These are phyloP conservation scores for Ceriops decandra DNA, from an alignment of 345 rosid genomes.

Conservation along the genomic window DNA sequence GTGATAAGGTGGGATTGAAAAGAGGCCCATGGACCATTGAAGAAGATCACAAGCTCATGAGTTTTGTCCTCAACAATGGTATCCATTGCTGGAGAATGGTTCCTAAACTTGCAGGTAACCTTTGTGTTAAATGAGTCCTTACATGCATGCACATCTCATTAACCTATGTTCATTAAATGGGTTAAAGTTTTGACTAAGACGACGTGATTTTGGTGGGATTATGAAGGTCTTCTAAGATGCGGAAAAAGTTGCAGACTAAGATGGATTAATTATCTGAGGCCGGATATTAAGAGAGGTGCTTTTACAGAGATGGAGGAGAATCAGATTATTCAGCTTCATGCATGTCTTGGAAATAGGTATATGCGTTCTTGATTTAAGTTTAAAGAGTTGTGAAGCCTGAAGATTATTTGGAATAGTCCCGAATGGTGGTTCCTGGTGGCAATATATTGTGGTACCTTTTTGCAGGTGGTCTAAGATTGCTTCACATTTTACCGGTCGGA, in stretches of 20 bases:
- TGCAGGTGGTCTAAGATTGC: conserved; percentile 96
- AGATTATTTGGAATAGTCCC: no score
- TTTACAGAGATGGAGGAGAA: conserved; percentile 81
- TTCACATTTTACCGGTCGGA: conserved; percentile 80
- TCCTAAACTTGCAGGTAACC: conserved; percentile 88
- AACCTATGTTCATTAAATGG: neutral
- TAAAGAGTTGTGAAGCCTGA: no score
- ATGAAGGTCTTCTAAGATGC: conserved; percentile 69
- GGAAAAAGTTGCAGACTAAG: conserved; percentile 92
- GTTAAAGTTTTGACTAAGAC: neutral
- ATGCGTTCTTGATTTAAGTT: no score
- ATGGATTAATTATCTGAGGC: conserved; percentile 94
- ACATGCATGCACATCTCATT: neutral
- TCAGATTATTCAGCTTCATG: conserved; percentile 76
- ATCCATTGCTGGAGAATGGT: conserved; percentile 94
- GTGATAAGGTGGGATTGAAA: conserved; percentile 87
- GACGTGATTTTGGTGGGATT: neutral
- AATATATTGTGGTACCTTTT: neutral
- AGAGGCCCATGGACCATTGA: conserved; percentile 98
- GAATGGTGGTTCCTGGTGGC: no score
- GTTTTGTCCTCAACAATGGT: conserved; percentile 78
- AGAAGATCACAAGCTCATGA: conserved; percentile 89
- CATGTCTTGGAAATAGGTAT: conserved; percentile 78
- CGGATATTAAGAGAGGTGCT: conserved; percentile 79
- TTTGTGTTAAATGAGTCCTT: no score